These are phyloP conservation scores for Coix lacrymajobi DNA, from an alignment of 176 grass and related monocot genomes.

Conservation along the genomic window DNA sequence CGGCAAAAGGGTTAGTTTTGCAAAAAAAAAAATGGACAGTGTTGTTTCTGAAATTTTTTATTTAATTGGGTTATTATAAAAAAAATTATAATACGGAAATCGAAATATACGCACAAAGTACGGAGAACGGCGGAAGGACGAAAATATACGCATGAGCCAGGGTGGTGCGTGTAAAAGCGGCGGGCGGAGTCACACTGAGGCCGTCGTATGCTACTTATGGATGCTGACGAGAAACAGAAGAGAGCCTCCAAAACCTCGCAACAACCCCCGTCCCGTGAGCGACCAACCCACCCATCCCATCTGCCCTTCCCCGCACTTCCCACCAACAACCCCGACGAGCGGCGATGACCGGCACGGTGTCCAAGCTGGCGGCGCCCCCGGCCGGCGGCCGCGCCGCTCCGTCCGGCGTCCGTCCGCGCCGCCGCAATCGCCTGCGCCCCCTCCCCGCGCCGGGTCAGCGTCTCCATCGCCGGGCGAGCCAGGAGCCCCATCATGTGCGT, in stretches of 20 bases:
- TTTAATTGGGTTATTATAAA: too few relatives aligned
- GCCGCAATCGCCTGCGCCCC: constrained; percentile 20
- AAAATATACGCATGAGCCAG: accelerated
- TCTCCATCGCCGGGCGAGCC: constrained; percentile 49
- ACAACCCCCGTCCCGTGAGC: constrained; percentile 30
- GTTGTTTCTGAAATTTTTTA: too few relatives aligned
- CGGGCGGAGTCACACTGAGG: too few relatives aligned
- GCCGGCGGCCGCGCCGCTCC: background rate
- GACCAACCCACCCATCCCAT: background rate
- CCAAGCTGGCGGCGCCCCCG: constrained; percentile 47
- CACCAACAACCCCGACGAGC: constrained; percentile 42
- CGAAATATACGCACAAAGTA: too few relatives aligned
- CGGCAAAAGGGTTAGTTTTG: too few relatives aligned
- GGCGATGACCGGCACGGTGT: constrained; percentile 38
- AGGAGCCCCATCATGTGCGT: constrained; percentile 47
- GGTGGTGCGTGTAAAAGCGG: background rate
- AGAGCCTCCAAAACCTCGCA: constrained; percentile 11
- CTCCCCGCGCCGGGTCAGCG: constrained; percentile 26
- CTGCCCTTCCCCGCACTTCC: background rate
- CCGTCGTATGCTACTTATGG: constrained; percentile 23
- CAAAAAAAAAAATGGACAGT: too few relatives aligned
- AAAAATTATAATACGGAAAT: too few relatives aligned
- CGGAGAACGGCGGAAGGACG: accelerated
- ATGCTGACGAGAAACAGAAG: background rate
- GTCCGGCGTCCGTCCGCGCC: constrained; percentile 6